Evolutionary conservation across 345 rosid species (phyloP), one percentile per base, ranked within the genome.

Genomic region (Dipteronia dyeriana): DNA sequence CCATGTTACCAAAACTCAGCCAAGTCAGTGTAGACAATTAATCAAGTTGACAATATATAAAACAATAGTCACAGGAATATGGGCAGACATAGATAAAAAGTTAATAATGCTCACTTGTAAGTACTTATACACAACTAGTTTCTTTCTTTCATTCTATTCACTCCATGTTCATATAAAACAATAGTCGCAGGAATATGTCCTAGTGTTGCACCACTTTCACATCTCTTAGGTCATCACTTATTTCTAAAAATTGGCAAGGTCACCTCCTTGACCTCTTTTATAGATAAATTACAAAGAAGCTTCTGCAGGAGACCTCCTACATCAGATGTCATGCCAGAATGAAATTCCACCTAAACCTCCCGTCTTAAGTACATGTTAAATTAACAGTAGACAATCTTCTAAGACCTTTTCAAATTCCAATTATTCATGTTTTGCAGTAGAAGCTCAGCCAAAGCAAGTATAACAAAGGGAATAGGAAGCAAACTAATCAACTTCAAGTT

Each of bases 1-100:
- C 59, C 41, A 54, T 23, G 14, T 60, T 65, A 74, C 11, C 57
- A 74, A 62, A 39, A 66, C 61, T 66, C 45, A 64, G 20, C 64
- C 56, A 66, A 63, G 45, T 59, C 26, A 56, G 23, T 3, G 63
- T 23, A 25, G 20, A 49, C 20, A 47, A 29, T 74, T 25, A 16
- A 63, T 12, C 60, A 74, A 31, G 69, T n/a, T 65, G 43, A 62
- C 23, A 74, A 19, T 47, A 26, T 2, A 10, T 8, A 74, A 63
- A 63, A 41, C 43, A 73, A 43, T 45, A 26, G 34, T 26, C 61
- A 63, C 26, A 31, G 69, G 5, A 74, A 17, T 38, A 70, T 57
- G 26, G 63, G 63, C 9, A 41, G 49, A 39, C 53, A 67, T 7
- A 39, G 47, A n/a, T 39, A 39, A 19, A 9, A n/a, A 10, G 14